Conservation (phyloP, 192 early-diverging fungal genomes). For the Martensiomyces pterosporus region DNA sequence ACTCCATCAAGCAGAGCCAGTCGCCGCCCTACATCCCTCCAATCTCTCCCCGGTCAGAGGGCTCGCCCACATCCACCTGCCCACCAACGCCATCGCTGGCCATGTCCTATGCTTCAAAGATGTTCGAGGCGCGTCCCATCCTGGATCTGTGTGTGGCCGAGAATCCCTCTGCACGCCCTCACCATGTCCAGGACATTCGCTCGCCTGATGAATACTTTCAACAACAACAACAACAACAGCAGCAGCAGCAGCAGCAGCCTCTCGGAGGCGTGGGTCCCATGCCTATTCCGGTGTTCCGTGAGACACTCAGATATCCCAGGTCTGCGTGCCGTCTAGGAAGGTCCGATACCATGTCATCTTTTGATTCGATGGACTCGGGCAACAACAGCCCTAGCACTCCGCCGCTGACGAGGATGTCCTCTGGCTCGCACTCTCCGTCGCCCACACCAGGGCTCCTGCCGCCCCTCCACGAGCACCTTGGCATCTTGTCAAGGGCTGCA, state of each 20-base stretch:
- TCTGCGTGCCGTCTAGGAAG: neutral
- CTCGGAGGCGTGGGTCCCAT: too few relatives aligned
- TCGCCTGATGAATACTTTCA: neutral
- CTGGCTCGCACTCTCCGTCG: too few relatives aligned
- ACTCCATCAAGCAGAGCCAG: constrained; percentile 1
- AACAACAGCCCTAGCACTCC: neutral
- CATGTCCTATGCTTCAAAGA: neutral
- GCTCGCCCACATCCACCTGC: constrained; percentile 10
- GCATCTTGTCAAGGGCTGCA: neutral
- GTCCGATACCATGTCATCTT: neutral
- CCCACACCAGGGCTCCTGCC: neutral
- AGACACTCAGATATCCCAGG: neutral
- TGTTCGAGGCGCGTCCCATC: constrained; percentile 1
- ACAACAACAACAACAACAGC: too few relatives aligned
- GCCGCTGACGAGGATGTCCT: neutral
- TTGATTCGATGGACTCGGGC: neutral
- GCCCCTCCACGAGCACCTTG: neutral
- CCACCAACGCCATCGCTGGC: constrained; percentile 4
- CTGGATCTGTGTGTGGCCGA: constrained; percentile 9
- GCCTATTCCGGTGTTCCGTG: neutral
- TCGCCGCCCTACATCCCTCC: neutral
- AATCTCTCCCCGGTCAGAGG: neutral
- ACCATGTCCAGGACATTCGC: neutral
- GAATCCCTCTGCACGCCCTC: constrained; percentile 3
- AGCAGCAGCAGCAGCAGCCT: too few relatives aligned